phyloP scores from a whole-genome alignment of 1,284 basidiomycete species.

The Ustanciosporium gigantosporum region DNA sequence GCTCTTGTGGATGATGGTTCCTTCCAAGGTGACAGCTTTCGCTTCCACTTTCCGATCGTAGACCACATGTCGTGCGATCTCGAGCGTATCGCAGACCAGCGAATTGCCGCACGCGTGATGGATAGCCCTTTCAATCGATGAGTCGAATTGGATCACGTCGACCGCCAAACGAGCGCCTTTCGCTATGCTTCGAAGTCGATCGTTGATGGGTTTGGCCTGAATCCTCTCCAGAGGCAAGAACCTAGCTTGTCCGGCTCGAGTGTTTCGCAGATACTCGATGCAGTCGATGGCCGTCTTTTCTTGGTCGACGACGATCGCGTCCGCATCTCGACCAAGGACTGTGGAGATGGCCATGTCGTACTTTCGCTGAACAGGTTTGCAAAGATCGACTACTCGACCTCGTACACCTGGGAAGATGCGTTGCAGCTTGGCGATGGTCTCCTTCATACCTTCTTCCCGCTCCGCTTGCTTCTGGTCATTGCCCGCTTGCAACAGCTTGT shows the following conservation, averaged over 20 bases:
- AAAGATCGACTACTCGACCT: slow-evolving; percentile 87
- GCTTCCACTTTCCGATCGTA: slow-evolving; percentile 94
- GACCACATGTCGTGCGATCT: slow-evolving; percentile 83
- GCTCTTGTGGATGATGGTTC: slow-evolving; percentile 95
- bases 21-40: slow-evolving; percentile 95
- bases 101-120: slow-evolving; percentile 94
- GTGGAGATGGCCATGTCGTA: slow-evolving; percentile 92
- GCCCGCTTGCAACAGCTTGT: slow-evolving; percentile 70
- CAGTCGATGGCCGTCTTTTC: slow-evolving; percentile 97
- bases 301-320: slow-evolving; percentile 92
- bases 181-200: slow-evolving; percentile 88
- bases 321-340: slow-evolving; percentile 91
- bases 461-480: slow-evolving; percentile 70
- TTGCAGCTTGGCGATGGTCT: slow-evolving; percentile 80
- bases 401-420: slow-evolving; percentile 63
- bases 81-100: slow-evolving; percentile 91
- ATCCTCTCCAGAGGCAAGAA: slow-evolving; percentile 97
- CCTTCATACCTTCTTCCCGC: slow-evolving; percentile 79
- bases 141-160: slow-evolving; percentile 70
- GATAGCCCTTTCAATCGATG: slow-evolving; percentile 77
- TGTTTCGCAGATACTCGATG: slow-evolving; percentile 93
- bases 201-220: slow-evolving; percentile 88
- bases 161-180: slow-evolving; percentile 90
- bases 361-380: slow-evolving; percentile 87
- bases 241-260: slow-evolving; percentile 90